A percentile compares a stretch with the other conserved stretches of the same genome.
These are phyloP conservation scores for Closterium sp. DNA, from an alignment of 139 green algal genomes.

Conservation along the genomic window DNA sequence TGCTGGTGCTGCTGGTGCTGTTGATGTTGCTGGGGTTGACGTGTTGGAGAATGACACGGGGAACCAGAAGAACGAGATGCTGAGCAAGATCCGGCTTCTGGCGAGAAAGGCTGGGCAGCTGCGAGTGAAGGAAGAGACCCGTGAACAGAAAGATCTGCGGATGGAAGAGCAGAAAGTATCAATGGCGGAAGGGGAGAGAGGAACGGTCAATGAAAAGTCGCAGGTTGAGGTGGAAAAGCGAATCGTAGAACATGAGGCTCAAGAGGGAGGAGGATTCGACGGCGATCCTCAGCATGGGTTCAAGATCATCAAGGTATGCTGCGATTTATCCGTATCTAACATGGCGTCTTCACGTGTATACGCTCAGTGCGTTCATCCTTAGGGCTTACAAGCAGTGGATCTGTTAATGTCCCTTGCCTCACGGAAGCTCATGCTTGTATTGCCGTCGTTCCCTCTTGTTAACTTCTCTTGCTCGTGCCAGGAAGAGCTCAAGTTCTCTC, in stretches of 20 bases:
- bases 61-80: background rate
- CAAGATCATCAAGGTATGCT: background rate
- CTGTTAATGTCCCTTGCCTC: no score
- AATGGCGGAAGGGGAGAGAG: background rate
- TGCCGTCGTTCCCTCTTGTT: background rate
- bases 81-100: background rate
- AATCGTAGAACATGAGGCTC: no score
- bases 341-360: background rate
- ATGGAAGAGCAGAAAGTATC: background rate
- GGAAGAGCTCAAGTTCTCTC: conserved; percentile 24
- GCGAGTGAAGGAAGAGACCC: background rate
- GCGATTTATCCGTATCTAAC: no score
- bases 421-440: background rate
- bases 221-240: background rate
- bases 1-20: background rate
- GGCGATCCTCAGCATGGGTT: background rate
- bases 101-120: background rate
- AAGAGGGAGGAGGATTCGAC: background rate
- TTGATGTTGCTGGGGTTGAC: no score
- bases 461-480: background rate
- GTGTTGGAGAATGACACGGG: background rate
- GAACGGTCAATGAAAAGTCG: background rate
- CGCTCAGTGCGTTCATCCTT: background rate
- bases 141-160: background rate
- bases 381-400: no score